Evolutionary conservation across 345 rosid genomes (phyloP).

Genomic region (Cardamine chenopodiifolia): DNA sequence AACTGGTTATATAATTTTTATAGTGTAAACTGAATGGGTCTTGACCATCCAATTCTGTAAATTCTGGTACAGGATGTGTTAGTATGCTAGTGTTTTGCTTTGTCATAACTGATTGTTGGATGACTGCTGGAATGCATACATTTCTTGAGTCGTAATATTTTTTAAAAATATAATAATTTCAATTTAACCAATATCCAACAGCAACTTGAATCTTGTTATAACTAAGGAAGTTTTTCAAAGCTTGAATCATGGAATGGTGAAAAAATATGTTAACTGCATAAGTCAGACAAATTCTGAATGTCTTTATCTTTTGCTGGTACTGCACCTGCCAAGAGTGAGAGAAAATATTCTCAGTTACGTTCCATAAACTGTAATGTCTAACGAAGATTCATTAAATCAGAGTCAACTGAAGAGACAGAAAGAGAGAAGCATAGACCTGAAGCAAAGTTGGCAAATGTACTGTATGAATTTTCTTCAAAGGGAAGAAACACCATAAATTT

Average conservation of each 20-base stretch:
- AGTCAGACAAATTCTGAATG: neutral
- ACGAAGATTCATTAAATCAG: neutral
- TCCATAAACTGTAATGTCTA: neutral
- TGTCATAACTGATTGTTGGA: slow-evolving; percentile 7
- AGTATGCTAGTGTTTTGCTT: slow-evolving; percentile 5
- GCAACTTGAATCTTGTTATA: neutral
- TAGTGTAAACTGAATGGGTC: neutral
- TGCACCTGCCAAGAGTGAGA: neutral
- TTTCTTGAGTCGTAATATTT: neutral
- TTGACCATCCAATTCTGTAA: neutral
- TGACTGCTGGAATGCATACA: neutral
- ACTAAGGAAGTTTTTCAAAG: neutral
- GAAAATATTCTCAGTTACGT: neutral
- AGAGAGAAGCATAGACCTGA: neutral
- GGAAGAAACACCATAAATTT: neutral
- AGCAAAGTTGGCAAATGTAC: neutral
- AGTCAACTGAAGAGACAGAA: neutral
- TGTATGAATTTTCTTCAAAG: neutral
- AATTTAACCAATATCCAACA: neutral
- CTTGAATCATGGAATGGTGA: slow-evolving; percentile 2
- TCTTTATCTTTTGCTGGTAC: neutral
- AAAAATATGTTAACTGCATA: neutral
- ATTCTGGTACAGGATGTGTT: neutral
- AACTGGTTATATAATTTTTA: neutral
- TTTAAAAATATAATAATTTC: neutral